Base-by-base conservation (phyloP, 164 flowering plant genomes). In the Houttuynia cordata region DNA sequence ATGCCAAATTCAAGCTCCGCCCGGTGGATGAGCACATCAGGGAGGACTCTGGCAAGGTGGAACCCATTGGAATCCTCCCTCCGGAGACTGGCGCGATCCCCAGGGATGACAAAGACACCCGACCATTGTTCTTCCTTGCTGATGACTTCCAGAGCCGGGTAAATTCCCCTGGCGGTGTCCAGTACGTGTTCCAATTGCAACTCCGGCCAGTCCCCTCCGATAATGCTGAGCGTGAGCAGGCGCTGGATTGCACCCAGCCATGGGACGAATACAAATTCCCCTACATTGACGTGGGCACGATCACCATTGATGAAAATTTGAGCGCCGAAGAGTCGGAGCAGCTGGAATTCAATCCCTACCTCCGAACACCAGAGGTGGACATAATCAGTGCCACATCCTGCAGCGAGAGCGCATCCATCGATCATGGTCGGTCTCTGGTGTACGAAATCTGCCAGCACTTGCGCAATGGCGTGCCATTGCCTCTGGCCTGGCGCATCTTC, bases 1-100 rank as follows among this genome's bases (percentile, higher is more conserved):
- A 77, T 58, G 86, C 74, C 57, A 83, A 80, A 24, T 80, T 86
- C 76, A 86, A 82, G 76, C 49, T 86, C 52, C 62, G 86, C 57
- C 93, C 93, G 24, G 40, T 14, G 57, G 84, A 86, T 65, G 77
- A 71, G 50, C 65, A 20, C 12, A 75, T 87, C 30, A 60, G 76
- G 50, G 90, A 84, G 62, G 82, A 84, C 61, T 59, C 83, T 7
- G 88, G 94, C 13, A 73, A 77, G 70, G 88, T 87, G 37, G 80
- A 87, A 64, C 86, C 90, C 0, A 71, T 24, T 3, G 85, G 88
- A 15, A 80, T 84, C 59, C 86, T 87, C 45, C 94, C 90, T 9
- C 94, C 90, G 17, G 88, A 87, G 69, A 87, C 94, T 39, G 94
- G 94, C 24, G 86, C 94, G 22, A 82, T 87, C 56, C 88, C 90